phyloP scores from a whole-genome alignment of 345 rosid genomes.

The Eutrema heterophyllum region DNA sequence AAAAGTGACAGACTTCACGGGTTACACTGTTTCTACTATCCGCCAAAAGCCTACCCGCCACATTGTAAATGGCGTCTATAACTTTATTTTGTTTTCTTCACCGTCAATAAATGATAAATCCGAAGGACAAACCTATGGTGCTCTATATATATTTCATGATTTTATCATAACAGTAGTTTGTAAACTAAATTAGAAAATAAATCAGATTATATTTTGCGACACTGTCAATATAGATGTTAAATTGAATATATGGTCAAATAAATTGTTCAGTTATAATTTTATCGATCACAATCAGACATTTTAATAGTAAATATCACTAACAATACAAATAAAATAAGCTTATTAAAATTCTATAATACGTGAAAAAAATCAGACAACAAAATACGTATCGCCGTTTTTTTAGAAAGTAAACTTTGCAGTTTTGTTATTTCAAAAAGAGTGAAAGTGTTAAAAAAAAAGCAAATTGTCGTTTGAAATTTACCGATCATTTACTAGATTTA shows the following conservation, averaged over 20 bases:
- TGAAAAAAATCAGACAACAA: background rate
- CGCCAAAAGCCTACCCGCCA: slow-evolving; percentile 23
- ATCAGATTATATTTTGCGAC: background rate
- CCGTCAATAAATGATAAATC: background rate
- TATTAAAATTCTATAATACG: background rate
- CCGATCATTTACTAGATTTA: background rate
- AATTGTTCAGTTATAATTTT: background rate
- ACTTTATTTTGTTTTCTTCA: slow-evolving; percentile 8
- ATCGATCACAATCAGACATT: background rate
- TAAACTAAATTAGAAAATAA: background rate
- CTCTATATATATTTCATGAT: background rate
- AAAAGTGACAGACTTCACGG: slow-evolving; percentile 25
- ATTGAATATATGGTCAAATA: background rate
- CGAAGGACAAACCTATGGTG: background rate
- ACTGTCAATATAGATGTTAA: background rate
- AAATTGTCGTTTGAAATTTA: background rate
- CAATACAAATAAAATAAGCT: background rate
- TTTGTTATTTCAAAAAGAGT: background rate
- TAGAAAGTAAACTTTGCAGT: background rate
- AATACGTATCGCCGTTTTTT: background rate
- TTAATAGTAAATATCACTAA: background rate
- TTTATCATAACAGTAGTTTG: background rate
- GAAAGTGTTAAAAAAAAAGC: background rate
- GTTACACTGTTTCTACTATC: slow-evolving; percentile 25
- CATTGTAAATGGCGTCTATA: background rate